phyloP scores from a whole-genome alignment of 495 filamentous ascomycete species.

The Platismatia glauca region DNA sequence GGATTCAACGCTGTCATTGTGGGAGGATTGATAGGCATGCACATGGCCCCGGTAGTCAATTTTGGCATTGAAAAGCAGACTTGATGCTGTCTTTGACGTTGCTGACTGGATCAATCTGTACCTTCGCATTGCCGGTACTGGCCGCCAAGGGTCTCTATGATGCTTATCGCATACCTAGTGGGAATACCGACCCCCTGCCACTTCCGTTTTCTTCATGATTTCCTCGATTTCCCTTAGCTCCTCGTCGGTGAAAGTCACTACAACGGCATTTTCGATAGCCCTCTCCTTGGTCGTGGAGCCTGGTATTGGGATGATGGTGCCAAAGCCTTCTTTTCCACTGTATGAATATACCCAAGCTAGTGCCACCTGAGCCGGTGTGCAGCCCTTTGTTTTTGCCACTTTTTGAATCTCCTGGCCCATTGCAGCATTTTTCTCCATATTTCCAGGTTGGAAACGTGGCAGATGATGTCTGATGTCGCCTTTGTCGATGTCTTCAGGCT shows the following conservation, averaged over 20 bases:
- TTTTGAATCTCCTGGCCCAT: slow-evolving; percentile 57
- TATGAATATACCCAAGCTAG: slow-evolving; percentile 59
- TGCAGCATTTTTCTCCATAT: slow-evolving; percentile 64
- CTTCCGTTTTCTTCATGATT: slow-evolving; percentile 32
- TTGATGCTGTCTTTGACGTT: background rate
- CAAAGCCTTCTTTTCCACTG: slow-evolving; percentile 50
- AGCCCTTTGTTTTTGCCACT: slow-evolving; percentile 60
- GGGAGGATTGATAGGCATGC: background rate
- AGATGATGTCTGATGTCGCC: slow-evolving; percentile 44
- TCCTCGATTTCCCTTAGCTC: slow-evolving; percentile 41
- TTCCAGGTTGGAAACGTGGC: slow-evolving; percentile 60
- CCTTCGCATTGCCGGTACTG: background rate
- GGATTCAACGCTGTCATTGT: background rate
- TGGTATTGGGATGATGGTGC: slow-evolving; percentile 75
- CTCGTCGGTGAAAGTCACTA: slow-evolving; percentile 32
- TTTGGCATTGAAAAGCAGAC: background rate
- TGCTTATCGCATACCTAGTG: background rate
- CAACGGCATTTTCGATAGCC: slow-evolving; percentile 38
- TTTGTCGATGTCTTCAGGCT: slow-evolving; percentile 50
- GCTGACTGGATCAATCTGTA: background rate
- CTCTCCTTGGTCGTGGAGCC: slow-evolving; percentile 50
- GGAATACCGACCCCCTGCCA: slow-evolving; percentile 34
- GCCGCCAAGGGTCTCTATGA: background rate
- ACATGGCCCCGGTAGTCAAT: background rate
- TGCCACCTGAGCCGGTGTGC: slow-evolving; percentile 67